These are phyloP conservation scores for Dalbergia cultrata DNA, from an alignment of 306 rosid genomes.

Conservation along the genomic window DNA sequence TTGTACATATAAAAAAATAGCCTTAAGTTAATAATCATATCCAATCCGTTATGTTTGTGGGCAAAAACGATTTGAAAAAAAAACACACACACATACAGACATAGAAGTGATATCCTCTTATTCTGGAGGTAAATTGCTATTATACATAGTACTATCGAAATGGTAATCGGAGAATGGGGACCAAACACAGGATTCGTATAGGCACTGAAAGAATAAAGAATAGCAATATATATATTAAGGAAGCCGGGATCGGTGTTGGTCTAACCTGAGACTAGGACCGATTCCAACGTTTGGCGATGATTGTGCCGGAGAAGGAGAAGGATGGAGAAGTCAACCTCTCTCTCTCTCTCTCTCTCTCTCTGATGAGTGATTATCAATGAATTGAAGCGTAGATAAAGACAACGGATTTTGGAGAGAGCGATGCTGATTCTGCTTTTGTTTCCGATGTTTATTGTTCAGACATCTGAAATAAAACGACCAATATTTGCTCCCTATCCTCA, in stretches of 20 bases:
- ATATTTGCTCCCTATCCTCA: not conserved
- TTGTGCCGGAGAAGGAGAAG: not conserved
- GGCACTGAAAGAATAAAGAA: not conserved
- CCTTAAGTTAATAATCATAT: not conserved
- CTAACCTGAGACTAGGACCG: constrained; percentile 28
- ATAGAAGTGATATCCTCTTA: too few relatives aligned
- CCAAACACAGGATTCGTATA: constrained; percentile 6
- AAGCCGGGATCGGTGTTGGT: not conserved
- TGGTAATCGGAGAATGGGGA: not conserved
- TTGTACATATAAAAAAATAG: not conserved
- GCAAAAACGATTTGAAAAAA: not conserved
- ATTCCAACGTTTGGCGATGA: constrained; percentile 13
- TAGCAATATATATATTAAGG: not conserved
- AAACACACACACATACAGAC: too few relatives aligned
- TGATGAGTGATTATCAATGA: not conserved
- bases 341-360: not conserved
- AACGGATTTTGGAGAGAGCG: not conserved
- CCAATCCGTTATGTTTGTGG: not conserved
- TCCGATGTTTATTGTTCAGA: not conserved
- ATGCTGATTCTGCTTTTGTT: constrained; percentile 8
- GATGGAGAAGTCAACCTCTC: constrained; percentile 26
- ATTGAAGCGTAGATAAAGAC: not conserved
- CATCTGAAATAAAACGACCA: not conserved
- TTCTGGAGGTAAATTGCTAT: too few relatives aligned
- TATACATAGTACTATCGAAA: not conserved